phyloP scores from a whole-genome alignment of 495 filamentous ascomycete species.

The Aspergillus cristatus region DNA sequence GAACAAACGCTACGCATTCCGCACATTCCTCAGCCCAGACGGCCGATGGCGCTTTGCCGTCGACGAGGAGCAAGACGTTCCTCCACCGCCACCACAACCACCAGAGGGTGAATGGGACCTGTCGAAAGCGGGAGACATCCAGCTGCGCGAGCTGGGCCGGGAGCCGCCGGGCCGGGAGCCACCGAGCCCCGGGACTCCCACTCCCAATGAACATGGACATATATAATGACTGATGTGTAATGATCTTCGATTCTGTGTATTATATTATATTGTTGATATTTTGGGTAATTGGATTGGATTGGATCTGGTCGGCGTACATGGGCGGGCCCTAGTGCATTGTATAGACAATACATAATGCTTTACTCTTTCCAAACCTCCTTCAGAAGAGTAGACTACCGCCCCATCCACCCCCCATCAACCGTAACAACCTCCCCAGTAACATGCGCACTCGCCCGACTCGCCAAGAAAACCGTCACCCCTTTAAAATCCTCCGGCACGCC shows the following conservation, averaged over 20 bases:
- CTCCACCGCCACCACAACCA: background rate
- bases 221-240: background rate
- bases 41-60: conserved; percentile 29
- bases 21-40: conserved; percentile 25
- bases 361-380: no score
- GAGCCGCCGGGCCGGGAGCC: background rate
- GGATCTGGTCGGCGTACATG: no score
- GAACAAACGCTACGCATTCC: conserved; percentile 29
- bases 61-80: conserved; percentile 21
- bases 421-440: conserved; percentile 69
- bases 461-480: conserved; percentile 29
- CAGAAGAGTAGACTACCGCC: conserved; percentile 48
- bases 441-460: conserved; percentile 57
- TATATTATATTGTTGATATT: background rate
- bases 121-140: conserved; percentile 7
- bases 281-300: no score
- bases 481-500: conserved; percentile 30
- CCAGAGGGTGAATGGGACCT: background rate
- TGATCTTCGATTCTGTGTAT: background rate
- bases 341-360: no score
- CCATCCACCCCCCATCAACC: conserved; percentile 90
- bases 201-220: no score
- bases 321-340: no score
- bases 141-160: conserved; percentile 2
- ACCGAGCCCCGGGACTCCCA: no score